Base-by-base conservation (phyloP, 192 early-diverging fungal genomes). In the Glomus cerebriforme region DNA sequence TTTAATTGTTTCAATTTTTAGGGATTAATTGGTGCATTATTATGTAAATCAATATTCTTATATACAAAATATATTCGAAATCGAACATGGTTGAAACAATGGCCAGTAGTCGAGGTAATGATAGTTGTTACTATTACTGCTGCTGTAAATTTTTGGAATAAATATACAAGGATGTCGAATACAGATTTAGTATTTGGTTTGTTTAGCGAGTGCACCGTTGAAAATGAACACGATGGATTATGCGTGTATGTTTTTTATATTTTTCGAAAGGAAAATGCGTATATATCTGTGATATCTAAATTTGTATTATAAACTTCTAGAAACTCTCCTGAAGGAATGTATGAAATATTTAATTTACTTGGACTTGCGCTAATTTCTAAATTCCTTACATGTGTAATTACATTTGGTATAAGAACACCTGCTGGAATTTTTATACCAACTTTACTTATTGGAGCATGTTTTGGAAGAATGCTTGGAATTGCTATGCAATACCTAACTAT, bases 401-500 rank as follows among this genome's bases (percentile, higher is more conserved):
- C 68, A 26, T 70, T 70, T 45, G 68, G 68, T 26, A 45, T 70
- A 70, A 70, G 68, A 70, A 24, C n/a, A 12, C 97, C 97, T 17
- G 95, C 93, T 58, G 97, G 97, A 35, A 91, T 96, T 31, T 96
- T 97, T 86, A 89, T 98, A n/a, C 98, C 98, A 0, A 89, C 93
- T 27, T 93, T 99, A 90, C 92, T 94, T 12, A 89, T 99, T 60
- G 98, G 98, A 15, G 98, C 98, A 1, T 88, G 91, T 13, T 91
- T 95, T 64, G 98, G 98, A 1, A 88, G 98, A 8, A 92, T 94
- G 62, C 81, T 98, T 24, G 98, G 97, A 26, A 89, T 97, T 24
- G 59, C 93, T 1, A 90, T 95, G 79, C 90, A 94, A 79, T 84
- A 86, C 22, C 76, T 94, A 70, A 92, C 95, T 66, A 79, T 81